A percentile compares a stretch with the other conserved stretches of the same genome.
phyloP scores from a whole-genome alignment of 225 moss, liverwort and hornwort genomes.

The Ulota crispa region DNA sequence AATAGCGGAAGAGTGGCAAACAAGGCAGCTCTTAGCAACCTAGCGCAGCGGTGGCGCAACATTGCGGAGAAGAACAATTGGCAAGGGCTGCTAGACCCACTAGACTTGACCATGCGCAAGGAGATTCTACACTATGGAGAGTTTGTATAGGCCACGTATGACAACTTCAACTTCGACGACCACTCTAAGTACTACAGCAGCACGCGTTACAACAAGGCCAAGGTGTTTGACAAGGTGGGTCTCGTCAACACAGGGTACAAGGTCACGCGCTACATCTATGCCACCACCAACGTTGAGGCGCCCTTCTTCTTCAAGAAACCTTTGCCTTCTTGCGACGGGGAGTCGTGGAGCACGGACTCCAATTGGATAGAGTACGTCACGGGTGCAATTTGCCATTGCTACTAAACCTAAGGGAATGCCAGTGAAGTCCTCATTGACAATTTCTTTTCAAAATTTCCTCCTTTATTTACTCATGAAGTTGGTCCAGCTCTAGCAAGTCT shows the following conservation, averaged over 20 bases:
- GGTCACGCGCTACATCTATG: slow-evolving; percentile 54
- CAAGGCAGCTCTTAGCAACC: background rate
- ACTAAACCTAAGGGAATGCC: background rate
- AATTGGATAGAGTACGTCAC: slow-evolving; percentile 52
- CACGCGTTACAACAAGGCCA: slow-evolving; percentile 42
- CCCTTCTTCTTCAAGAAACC: slow-evolving; percentile 47
- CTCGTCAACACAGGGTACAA: slow-evolving; percentile 52
- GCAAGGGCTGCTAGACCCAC: slow-evolving; percentile 49
- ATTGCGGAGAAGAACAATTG: slow-evolving; percentile 55
- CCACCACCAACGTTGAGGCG: slow-evolving; percentile 44
- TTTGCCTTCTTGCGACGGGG: background rate
- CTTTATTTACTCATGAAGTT: background rate
- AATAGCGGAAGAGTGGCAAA: background rate
- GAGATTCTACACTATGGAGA: slow-evolving; percentile 74
- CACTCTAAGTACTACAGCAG: slow-evolving; percentile 60
- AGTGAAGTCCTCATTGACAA: background rate
- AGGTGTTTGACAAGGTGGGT: slow-evolving; percentile 49
- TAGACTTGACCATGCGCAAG: slow-evolving; percentile 55
- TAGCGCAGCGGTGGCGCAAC: slow-evolving; percentile 54
- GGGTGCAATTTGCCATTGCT: background rate
- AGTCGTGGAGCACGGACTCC: slow-evolving; percentile 31
- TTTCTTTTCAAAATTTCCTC: background rate
- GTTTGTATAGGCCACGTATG: slow-evolving; percentile 67
- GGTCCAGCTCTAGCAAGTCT: background rate
- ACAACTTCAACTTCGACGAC: slow-evolving; percentile 52